Conservation (phyloP, 78 protist species). For the Corallochytrium limacisporum region DNA sequence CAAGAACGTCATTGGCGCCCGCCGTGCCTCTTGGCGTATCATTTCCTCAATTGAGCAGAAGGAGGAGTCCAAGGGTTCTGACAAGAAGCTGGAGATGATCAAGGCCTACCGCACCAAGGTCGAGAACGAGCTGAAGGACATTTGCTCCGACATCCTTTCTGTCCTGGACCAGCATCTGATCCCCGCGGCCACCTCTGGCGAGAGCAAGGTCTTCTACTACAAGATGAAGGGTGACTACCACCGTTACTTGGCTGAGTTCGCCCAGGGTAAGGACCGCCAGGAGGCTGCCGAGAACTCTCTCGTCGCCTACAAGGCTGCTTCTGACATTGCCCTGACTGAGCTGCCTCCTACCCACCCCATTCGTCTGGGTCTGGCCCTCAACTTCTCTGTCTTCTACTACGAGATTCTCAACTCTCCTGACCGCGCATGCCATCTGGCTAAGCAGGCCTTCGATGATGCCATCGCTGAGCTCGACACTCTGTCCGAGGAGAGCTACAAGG, state of each 20-base stretch:
- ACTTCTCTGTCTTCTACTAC: conserved; percentile 96
- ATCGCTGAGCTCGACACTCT: conserved; percentile 88
- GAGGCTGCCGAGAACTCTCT: conserved; percentile 67
- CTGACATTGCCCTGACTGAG: conserved; percentile 55
- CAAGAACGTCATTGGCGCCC: conserved; percentile 95
- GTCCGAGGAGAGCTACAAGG: conserved; percentile 90
- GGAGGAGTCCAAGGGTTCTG: conserved; percentile 63
- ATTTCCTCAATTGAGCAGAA: conserved; percentile 76
- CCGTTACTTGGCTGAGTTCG: conserved; percentile 90
- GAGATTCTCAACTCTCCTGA: conserved; percentile 86
- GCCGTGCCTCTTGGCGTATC: conserved; percentile 98
- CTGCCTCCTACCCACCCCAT: conserved; percentile 92
- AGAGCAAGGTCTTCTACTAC: conserved; percentile 85
- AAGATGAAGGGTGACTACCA: conserved; percentile 73
- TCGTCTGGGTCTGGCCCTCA: conserved; percentile 96
- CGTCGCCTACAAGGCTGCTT: conserved; percentile 78
- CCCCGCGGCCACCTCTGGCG: conserved; percentile 47
- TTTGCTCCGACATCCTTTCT: conserved; percentile 46
- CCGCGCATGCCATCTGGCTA: conserved; percentile 82
- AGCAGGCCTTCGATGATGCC: conserved; percentile 56
- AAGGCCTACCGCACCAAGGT: conserved; percentile 59
- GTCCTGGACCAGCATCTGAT: conserved; percentile 72
- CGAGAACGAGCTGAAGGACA: conserved; percentile 72
- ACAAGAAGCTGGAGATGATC: conserved; percentile 22
- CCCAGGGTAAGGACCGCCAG: conserved; percentile 50